phyloP scores from a whole-genome alignment of 2,329 filamentous ascomycete genomes.

The Cercospora brassicicola region DNA sequence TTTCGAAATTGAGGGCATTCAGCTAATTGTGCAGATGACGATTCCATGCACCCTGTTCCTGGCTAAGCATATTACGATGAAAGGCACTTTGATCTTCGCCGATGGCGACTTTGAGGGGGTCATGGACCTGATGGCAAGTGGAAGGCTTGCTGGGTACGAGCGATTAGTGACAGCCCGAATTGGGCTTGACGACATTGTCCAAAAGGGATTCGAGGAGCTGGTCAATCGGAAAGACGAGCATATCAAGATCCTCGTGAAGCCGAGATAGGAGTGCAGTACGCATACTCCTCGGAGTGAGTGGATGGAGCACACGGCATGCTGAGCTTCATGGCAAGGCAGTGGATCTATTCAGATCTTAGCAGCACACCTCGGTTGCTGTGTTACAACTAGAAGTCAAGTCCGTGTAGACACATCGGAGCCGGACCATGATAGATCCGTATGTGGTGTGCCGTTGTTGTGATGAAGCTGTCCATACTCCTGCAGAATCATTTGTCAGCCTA shows the following conservation, averaged over 20 bases:
- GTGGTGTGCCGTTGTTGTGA: background rate
- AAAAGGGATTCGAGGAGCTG: conserved; percentile 23
- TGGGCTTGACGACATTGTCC: conserved; percentile 18
- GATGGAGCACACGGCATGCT: background rate
- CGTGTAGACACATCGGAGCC: background rate
- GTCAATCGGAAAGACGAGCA: conserved; percentile 22
- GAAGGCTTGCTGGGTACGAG: conserved; percentile 20
- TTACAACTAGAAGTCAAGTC: background rate
- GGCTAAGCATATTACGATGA: conserved; percentile 26
- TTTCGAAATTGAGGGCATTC: background rate
- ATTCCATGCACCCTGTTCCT: conserved; percentile 23
- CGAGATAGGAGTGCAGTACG: background rate
- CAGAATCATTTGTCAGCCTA: background rate
- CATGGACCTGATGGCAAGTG: conserved; percentile 20
- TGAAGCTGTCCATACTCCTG: background rate
- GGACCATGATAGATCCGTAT: background rate
- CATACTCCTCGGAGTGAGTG: background rate
- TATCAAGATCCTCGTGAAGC: conserved; percentile 25
- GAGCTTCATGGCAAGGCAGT: background rate
- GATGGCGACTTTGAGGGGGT: conserved; percentile 22
- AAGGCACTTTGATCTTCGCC: conserved; percentile 23
- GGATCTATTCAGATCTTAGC: background rate
- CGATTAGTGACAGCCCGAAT: conserved; percentile 25
- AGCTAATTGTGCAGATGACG: conserved; percentile 14
- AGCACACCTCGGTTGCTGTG: background rate